Evolutionary conservation across 331 rosid genomes (phyloP), one percentile per base, ranked within the genome.

Genomic region (Malus hybrid): DNA sequence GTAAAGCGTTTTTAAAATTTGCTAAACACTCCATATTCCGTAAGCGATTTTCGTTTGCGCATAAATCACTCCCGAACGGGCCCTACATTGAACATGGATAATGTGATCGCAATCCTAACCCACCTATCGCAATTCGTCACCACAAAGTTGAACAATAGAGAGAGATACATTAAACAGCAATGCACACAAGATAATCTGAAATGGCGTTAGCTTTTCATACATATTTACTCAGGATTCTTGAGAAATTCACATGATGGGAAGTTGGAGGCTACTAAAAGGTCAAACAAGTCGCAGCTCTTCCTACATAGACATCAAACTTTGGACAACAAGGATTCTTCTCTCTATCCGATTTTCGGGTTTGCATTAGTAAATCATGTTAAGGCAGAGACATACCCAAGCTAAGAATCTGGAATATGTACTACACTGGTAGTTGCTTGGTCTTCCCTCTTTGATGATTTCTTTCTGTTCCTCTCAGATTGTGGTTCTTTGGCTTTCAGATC

Each of bases 401-500:
- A 79, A 28, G 14, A 63, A 44, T 83, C 86, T 66, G 69, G 78
- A 67, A 83, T 67, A 71, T 79, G 78, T 7, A 75, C 69, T 5
- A 54, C 71, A 67, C 62, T 76, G 11, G 65, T 42, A 44, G 85
- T 73, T 46, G 77, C 78, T 63, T 82, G 80, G 65, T 88, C 91
- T 52, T 85, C 86, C 78, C 74, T 87, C 77, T 67, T 87, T 7
- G 84, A 24, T 65, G 86, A 68, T 82, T 88, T 91, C 91, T 89
- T 92, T 52, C 97, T 83, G 79, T 92, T 94, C 86, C 89, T 90
- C 54, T 91, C 97, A 27, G 86, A 76, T 73, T 82, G 97, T 50
- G 96, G 96, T 73, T 90, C 97, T 79, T 85, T 90, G 27, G 80
- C 82, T 75, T 87, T 94, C 72, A 94, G 84, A 76, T 92, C 93